phyloP scores from a whole-genome alignment of 306 rosid genomes.

The Medicago lupulina region DNA sequence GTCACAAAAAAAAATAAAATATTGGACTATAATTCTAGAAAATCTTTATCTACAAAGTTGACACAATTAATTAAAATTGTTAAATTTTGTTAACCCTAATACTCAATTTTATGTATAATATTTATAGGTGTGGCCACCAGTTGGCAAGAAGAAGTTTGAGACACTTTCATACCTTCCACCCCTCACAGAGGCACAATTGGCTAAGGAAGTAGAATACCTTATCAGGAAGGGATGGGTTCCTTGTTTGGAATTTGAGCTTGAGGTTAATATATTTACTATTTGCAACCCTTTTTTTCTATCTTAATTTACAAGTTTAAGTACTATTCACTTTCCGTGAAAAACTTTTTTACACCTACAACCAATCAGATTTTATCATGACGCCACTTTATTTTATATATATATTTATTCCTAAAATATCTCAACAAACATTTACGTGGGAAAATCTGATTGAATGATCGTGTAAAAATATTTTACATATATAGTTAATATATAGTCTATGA shows the following conservation, averaged over 20 bases:
- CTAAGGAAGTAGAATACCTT: slow-evolving; percentile 71
- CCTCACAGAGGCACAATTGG: neutral
- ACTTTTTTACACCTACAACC: neutral
- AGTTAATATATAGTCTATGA: neutral
- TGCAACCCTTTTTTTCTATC: neutral
- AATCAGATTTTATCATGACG: too few relatives aligned
- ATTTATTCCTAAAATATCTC: too few relatives aligned
- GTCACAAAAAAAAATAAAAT: too few relatives aligned
- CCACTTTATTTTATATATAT: too few relatives aligned
- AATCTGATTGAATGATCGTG: too few relatives aligned
- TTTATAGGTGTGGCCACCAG: slow-evolving; percentile 85
- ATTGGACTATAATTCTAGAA: neutral
- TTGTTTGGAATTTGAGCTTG: slow-evolving; percentile 73
- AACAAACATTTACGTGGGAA: neutral
- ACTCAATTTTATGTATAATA: slow-evolving; percentile 30
- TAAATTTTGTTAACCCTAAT: neutral
- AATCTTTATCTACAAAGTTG: neutral
- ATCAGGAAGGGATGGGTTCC: slow-evolving; percentile 67
- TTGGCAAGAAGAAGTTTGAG: slow-evolving; percentile 72
- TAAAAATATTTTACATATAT: neutral
- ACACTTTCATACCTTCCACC: slow-evolving; percentile 86
- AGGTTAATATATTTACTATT: slow-evolving; percentile 45
- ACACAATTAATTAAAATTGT: neutral
- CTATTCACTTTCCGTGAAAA: neutral
- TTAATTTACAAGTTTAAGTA: neutral